Evolutionary conservation across 1,284 basidiomycete genomes (phyloP), one percentile per base, ranked within the genome.

Genomic region (Entoloma clypeatum): DNA sequence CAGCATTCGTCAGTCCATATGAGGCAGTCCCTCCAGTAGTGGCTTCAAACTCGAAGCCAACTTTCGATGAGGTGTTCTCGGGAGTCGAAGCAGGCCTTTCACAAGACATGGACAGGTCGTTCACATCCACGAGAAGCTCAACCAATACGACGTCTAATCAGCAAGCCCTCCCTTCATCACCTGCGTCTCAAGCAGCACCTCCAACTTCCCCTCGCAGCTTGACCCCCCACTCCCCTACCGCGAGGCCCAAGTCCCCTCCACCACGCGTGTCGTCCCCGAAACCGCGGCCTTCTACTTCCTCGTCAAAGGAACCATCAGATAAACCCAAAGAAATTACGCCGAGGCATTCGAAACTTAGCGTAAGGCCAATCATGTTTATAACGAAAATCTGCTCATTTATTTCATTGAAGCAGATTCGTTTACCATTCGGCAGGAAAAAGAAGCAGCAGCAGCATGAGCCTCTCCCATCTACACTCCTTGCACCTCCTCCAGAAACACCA

Each of bases 391-490:
- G 31, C 34, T 16, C 14, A 34, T 24, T 47, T 11, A 34, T 50
- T 36, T 49, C 36, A 32, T 36, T 28, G 30, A 26, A 44, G 9
- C 48, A 87, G 85, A 75, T 90, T 46, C 86, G 84, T 38, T 60
- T 90, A 48, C 86, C 86, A 1, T 90, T 90, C 54, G 79, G 81
- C 25, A 76, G 71, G 60, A 85, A 77, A 66, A 86, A 83, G 67
- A 81, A 82, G 54, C 74, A 79, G 44, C 73, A 77, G 22, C 64
- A 71, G 38, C 36, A 54, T 50, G 49, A 63, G 40, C 69, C 72
- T 23, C 69, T 78, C 7, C 59, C 77, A 23, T 64, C 69, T 2
- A 51, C 71, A 3, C 60, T 71, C 31, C 58, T 72, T 8, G 57
- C 71, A 43, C 65, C 77, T 56, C 61, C 70, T 14, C 54, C 69